phyloP scores from a whole-genome alignment of 2,329 filamentous ascomycete species.

The Aspergillus versicolor region DNA sequence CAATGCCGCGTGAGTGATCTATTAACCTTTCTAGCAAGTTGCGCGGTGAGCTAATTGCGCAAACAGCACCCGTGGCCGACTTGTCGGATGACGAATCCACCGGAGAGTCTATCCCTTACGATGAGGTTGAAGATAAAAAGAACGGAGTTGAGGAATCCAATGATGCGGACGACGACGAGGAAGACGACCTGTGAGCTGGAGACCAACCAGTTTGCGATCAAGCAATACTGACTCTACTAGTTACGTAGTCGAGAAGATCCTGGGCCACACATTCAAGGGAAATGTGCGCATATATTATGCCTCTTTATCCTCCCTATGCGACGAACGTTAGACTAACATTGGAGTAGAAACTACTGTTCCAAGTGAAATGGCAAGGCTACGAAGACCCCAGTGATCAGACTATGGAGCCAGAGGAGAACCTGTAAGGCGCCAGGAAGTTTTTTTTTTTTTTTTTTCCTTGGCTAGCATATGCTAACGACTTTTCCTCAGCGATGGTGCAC shows the following conservation, averaged over 20 bases:
- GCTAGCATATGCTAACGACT: background rate
- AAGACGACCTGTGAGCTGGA: constrained; percentile 36
- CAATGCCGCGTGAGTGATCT: constrained; percentile 44
- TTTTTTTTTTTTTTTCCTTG: background rate
- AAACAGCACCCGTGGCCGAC: constrained; percentile 31
- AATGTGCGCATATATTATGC: constrained; percentile 29
- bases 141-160: constrained; percentile 14
- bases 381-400: constrained; percentile 44
- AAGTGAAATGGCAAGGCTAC: constrained; percentile 51
- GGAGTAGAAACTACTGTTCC: constrained; percentile 37
- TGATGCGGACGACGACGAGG: constrained; percentile 26
- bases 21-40: background rate
- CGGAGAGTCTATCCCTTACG: constrained; percentile 39
- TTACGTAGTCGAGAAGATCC: constrained; percentile 42
- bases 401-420: constrained; percentile 46
- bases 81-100: constrained; percentile 38
- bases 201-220: constrained; percentile 5
- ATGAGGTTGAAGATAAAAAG: constrained; percentile 26
- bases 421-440: constrained; percentile 32
- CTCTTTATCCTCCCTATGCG: background rate
- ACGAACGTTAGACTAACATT: constrained; percentile 19
- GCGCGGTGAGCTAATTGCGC: constrained; percentile 15
- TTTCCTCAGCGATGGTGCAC: constrained; percentile 36
- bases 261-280: constrained; percentile 36
- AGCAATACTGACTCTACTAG: constrained; percentile 26